Evolutionary conservation across 352 stramenopile genomes (phyloP).

Genomic region (Phytophthora podocarpi): DNA sequence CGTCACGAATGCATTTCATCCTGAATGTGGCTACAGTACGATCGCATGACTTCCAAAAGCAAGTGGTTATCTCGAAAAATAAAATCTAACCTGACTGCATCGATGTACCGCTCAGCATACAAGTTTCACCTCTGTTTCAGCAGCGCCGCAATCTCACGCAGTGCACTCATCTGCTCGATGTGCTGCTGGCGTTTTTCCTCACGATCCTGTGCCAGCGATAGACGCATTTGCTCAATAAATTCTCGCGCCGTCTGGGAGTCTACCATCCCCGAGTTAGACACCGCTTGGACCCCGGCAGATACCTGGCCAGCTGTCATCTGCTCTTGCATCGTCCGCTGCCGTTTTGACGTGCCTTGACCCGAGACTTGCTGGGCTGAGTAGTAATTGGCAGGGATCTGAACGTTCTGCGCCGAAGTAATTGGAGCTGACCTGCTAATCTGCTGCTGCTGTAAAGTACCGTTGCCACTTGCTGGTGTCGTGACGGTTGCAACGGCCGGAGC

Average conservation of each 20-base stretch:
- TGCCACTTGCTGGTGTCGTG: background rate
- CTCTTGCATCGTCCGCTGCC: slow-evolving; percentile 27
- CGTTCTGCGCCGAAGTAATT: background rate
- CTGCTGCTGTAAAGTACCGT: background rate
- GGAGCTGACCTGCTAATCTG: slow-evolving; percentile 4
- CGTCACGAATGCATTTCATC: too few relatives aligned
- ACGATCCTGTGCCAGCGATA: slow-evolving; percentile 43
- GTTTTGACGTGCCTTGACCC: slow-evolving; percentile 23
- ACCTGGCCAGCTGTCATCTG: slow-evolving; percentile 3
- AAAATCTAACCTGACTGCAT: slow-evolving; percentile 13
- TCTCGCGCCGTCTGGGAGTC: slow-evolving; percentile 12
- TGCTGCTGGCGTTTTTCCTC: slow-evolving; percentile 60
- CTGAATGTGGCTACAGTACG: too few relatives aligned
- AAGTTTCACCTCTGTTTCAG: slow-evolving; percentile 31
- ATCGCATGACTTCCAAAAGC: too few relatives aligned
- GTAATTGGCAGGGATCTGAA: slow-evolving; percentile 6
- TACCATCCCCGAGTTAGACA: slow-evolving; percentile 1
- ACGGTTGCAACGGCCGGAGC: background rate
- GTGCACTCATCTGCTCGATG: slow-evolving; percentile 55
- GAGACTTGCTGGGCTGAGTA: slow-evolving; percentile 13
- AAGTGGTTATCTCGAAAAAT: slow-evolving; percentile 13
- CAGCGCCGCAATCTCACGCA: slow-evolving; percentile 46
- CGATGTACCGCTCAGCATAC: background rate
- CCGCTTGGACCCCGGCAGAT: background rate
- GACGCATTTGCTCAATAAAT: slow-evolving; percentile 41